phyloP scores from a whole-genome alignment of 2,329 filamentous ascomycete species.

The Trichophyton simii region DNA sequence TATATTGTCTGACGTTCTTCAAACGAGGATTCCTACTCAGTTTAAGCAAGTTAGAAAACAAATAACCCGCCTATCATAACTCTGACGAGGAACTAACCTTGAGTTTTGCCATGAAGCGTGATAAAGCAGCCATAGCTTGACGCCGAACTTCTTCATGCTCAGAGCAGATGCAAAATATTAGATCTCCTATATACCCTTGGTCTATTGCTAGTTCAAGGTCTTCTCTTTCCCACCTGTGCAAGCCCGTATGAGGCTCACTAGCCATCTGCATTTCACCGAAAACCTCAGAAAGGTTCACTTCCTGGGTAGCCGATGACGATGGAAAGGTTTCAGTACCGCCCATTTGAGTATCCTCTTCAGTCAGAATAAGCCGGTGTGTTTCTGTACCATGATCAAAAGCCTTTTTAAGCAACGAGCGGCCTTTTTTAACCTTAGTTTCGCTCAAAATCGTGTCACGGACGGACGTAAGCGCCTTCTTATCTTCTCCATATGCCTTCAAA shows the following conservation, averaged over 20 bases:
- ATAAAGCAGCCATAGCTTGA: slow-evolving; percentile 46
- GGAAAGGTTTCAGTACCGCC: not conserved
- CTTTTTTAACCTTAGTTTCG: slow-evolving; percentile 29
- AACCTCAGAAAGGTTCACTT: slow-evolving; percentile 35
- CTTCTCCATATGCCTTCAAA: slow-evolving; percentile 43
- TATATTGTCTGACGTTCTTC: slow-evolving; percentile 67
- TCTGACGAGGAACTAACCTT: slow-evolving; percentile 23
- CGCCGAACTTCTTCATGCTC: slow-evolving; percentile 61
- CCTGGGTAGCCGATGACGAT: not conserved
- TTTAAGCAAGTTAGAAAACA: not conserved
- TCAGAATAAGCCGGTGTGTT: slow-evolving; percentile 7
- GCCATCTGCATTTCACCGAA: slow-evolving; percentile 40
- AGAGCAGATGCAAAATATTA: slow-evolving; percentile 67
- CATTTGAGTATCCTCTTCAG: slow-evolving; percentile 8
- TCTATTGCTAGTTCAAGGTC: slow-evolving; percentile 67
- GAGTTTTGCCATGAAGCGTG: slow-evolving; percentile 37
- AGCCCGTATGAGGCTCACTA: slow-evolving; percentile 31
- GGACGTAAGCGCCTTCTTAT: slow-evolving; percentile 33
- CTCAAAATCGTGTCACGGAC: slow-evolving; percentile 35
- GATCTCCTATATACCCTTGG: slow-evolving; percentile 55
- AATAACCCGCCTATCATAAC: not conserved
- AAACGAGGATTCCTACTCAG: slow-evolving; percentile 52
- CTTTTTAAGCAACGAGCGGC: slow-evolving; percentile 24
- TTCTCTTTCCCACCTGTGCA: slow-evolving; percentile 59
- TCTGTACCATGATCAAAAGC: slow-evolving; percentile 24